Evolutionary conservation across 208 protist genomes (phyloP).

Genomic region (Phytomonas sp.): DNA sequence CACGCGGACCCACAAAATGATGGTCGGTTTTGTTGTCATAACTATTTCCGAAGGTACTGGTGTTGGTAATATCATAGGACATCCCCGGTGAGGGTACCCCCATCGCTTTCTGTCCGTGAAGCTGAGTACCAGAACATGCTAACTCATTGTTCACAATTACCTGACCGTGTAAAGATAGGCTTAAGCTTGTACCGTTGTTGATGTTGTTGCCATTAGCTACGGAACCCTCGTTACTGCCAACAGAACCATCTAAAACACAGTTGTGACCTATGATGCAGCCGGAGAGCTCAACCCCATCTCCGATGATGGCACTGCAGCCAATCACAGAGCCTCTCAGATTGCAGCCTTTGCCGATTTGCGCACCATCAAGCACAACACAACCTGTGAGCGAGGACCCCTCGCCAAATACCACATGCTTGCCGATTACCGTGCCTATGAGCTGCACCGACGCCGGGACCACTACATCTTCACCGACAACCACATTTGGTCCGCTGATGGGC

Average conservation of each 20-base stretch:
- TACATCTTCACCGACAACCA: slow-evolving; percentile 59
- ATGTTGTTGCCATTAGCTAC: neutral
- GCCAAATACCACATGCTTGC: slow-evolving; percentile 46
- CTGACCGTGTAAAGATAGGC: neutral
- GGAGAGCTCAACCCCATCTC: slow-evolving; percentile 34
- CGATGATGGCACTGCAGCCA: slow-evolving; percentile 35
- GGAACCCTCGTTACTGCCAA: slow-evolving; percentile 7
- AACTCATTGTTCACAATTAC: neutral
- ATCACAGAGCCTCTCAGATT: slow-evolving; percentile 51
- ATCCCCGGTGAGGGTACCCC: neutral
- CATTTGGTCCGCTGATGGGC: slow-evolving; percentile 21
- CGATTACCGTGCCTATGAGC: slow-evolving; percentile 47
- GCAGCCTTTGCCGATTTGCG: slow-evolving; percentile 41
- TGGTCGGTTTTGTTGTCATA: slow-evolving; percentile 9
- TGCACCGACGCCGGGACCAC: slow-evolving; percentile 36
- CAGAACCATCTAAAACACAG: slow-evolving; percentile 22
- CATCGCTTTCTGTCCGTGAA: neutral
- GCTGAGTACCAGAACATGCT: neutral
- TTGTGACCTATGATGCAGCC: slow-evolving; percentile 48
- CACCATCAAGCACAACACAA: slow-evolving; percentile 67
- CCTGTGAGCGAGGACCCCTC: slow-evolving; percentile 36
- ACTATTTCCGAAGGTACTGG: slow-evolving; percentile 9
- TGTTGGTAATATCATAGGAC: slow-evolving; percentile 12
- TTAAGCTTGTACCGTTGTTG: neutral
- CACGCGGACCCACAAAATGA: slow-evolving; percentile 28